These are phyloP conservation scores for Coemansia sp. DNA, from an alignment of 192 early-diverging fungal species.

Conservation along the genomic window DNA sequence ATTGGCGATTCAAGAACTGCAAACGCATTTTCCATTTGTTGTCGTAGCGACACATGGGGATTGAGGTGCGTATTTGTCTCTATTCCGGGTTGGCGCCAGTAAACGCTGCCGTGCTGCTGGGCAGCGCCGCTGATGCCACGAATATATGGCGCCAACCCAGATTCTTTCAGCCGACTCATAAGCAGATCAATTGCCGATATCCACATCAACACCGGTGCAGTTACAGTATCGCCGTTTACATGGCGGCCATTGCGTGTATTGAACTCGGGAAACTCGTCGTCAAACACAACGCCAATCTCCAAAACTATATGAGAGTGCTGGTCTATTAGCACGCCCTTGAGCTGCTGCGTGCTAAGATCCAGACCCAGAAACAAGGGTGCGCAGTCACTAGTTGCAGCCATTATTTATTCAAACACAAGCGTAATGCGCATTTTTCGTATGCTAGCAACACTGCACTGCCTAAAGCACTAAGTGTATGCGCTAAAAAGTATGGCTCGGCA, in stretches of 20 bases:
- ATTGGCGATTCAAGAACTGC: conserved; percentile 62
- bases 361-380: conserved; percentile 62
- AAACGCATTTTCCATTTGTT: conserved; percentile 63
- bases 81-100: conserved; percentile 61
- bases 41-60: conserved; percentile 25
- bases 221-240: conserved; percentile 53
- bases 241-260: conserved; percentile 52
- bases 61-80: conserved; percentile 48
- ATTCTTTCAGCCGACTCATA: conserved; percentile 49
- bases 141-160: conserved; percentile 44
- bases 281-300: conserved; percentile 63
- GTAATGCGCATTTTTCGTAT: background rate
- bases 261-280: conserved; percentile 63
- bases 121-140: conserved; percentile 67
- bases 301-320: conserved; percentile 19
- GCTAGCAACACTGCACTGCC: background rate
- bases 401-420: background rate
- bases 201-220: conserved; percentile 77
- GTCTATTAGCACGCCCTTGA: conserved; percentile 65
- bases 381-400: background rate
- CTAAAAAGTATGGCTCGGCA: background rate
- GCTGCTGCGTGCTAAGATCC: conserved; percentile 76
- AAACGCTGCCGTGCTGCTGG: conserved; percentile 87
- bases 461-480: background rate
- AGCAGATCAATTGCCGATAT: conserved; percentile 69